Evolutionary conservation across 805 yeast genomes (phyloP).

Genomic region (Nadsonia fulvescens): DNA sequence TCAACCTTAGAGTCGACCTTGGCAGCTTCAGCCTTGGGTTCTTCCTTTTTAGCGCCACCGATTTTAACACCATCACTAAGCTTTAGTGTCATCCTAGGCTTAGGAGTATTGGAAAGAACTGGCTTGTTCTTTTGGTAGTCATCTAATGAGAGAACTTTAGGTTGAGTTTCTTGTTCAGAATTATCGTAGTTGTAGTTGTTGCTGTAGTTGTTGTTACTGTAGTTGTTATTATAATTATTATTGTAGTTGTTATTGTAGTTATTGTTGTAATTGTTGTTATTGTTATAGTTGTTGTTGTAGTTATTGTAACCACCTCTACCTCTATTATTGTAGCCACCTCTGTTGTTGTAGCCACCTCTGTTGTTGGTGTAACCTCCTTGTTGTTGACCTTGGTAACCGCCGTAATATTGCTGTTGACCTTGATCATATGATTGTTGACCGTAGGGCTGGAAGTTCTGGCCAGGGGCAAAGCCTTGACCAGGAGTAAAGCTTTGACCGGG

Average conservation of each 20-base stretch:
- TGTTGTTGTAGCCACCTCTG: constrained; percentile 7
- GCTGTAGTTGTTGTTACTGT: constrained; percentile 1
- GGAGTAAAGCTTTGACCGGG: constrained; percentile 10
- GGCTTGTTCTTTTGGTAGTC: constrained; percentile 35
- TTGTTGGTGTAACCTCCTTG: constrained; percentile 15
- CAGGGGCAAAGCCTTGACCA: constrained; percentile 16
- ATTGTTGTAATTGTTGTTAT: constrained; percentile 9
- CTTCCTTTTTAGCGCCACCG: constrained; percentile 6
- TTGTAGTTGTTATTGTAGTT: too few species aligned
- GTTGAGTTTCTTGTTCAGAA: constrained; percentile 13
- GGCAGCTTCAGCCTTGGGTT: constrained; percentile 8
- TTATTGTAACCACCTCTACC: constrained; percentile 13
- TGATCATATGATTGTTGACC: constrained; percentile 5
- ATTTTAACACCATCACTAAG: constrained; percentile 6
- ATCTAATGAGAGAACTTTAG: constrained; percentile 56
- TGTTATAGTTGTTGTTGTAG: constrained; percentile 12
- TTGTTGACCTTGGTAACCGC: constrained; percentile 14
- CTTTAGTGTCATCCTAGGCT: constrained; percentile 6
- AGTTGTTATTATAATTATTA: constrained; percentile 3
- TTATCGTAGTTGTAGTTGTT: constrained; percentile 5
- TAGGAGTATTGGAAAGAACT: constrained; percentile 8
- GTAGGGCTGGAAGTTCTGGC: constrained; percentile 10
- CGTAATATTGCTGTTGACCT: constrained; percentile 13
- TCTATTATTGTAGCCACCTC: constrained; percentile 8
- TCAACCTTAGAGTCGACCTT: constrained; percentile 4